Percentiles rank a stretch among this genome's conserved stretches.
Conservation (phyloP, 306 rosid species). For the Cucurbita argyrosperma region DNA sequence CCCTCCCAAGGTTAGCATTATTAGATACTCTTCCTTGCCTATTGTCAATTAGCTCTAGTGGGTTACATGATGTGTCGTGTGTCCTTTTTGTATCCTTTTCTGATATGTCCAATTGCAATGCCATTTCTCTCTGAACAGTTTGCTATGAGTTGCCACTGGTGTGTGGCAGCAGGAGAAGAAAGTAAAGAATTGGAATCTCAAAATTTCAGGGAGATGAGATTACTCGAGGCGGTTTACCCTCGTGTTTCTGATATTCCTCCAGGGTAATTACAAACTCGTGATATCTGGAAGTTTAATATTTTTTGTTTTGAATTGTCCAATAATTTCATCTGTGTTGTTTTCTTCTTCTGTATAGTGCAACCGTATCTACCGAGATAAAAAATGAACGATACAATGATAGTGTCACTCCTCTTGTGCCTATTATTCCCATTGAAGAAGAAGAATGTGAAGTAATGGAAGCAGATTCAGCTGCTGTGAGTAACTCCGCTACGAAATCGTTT, state of each 20-base stretch:
- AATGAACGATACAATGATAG: constrained; percentile 29
- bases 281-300: background rate
- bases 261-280: constrained; percentile 18
- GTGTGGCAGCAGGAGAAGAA: constrained; percentile 51
- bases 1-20: constrained; percentile 41
- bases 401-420: constrained; percentile 39
- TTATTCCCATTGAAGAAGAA: constrained; percentile 50
- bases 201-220: constrained; percentile 30
- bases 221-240: constrained; percentile 64
- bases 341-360: constrained; percentile 26
- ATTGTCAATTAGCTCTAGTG: background rate
- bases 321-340: background rate
- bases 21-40: background rate
- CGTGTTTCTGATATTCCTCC: constrained; percentile 45
- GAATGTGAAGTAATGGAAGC: constrained; percentile 8
- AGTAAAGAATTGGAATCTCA: constrained; percentile 36
- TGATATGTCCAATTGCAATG: background rate
- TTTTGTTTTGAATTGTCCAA: constrained; percentile 3
- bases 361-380: constrained; percentile 16
- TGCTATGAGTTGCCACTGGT: constrained; percentile 26
- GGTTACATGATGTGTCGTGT: background rate
- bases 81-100: background rate
- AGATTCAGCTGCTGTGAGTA: constrained; percentile 4
- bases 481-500: background rate
- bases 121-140: constrained; percentile 20